Evolutionary conservation across 345 rosid genomes (phyloP), one percentile per base, ranked within the genome.

Genomic region (Hibiscus tridactylites): DNA sequence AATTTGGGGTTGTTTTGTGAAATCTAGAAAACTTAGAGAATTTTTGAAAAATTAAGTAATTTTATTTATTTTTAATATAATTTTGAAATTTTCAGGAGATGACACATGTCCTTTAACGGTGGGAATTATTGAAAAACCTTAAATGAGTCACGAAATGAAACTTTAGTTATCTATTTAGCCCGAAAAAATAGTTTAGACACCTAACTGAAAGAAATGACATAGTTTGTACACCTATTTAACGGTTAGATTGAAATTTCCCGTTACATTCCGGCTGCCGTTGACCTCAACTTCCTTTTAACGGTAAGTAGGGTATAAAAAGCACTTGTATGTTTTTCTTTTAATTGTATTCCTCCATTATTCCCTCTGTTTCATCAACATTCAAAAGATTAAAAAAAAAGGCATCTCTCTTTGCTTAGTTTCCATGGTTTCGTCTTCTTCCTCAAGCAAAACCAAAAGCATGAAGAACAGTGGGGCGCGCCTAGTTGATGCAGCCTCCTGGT

Each of bases 401-500:
- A n/a, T 66, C 11, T 47, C 12, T 15, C 47, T 62, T 21, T 4
- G 56, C 26, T 44, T 44, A 2, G 31, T 13, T 60, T 5, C 16
- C 7, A 77, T 75, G 81, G 69, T 50, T 54, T 65, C 73, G 2
- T 31, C 78, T n/a, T 29, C 75, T 67, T 44, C 24, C 42, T 29
- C 71, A 2, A 28, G 11, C 49, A 59, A 74, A 74, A 71, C 13
- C 29, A 59, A 74, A 73, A 71, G 9, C 81, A 73, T 66, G 79
- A 79, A 76, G 56, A 74, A 56, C 44, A 58, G 77, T 16, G 58
- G 57, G 60, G 57, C 78, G 3, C 39, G 24, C 24, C 0, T 84
- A 47, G 75, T 88, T 3, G 92, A 88, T 54, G 81, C 82, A 7
- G 85, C 80, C 5, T 83, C 93, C 3, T 84, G 92, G 91, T 83